Percentiles rank a stretch among this genome's conserved stretches.
Conservation (phyloP, 257 asterid genomes). For the Lantana camara region DNA sequence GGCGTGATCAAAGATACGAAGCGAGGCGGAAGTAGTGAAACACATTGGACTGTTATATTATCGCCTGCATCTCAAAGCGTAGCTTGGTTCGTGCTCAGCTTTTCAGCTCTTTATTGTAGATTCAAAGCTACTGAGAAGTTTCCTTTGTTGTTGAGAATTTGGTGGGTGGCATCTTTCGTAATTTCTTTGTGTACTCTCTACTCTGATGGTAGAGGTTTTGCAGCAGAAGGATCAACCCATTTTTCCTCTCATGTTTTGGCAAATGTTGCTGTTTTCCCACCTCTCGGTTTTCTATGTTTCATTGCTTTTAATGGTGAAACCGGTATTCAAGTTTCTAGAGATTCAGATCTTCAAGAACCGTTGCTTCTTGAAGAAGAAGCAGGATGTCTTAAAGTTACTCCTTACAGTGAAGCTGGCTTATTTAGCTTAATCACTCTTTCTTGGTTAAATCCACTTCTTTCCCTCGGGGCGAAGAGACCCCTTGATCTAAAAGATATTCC, state of each 20-base stretch:
- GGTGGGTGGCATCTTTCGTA: slow-evolving; percentile 80
- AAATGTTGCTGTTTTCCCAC: slow-evolving; percentile 62
- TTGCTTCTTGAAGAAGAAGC: slow-evolving; percentile 76
- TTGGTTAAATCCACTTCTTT: slow-evolving; percentile 94
- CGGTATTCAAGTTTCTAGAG: slow-evolving; percentile 59
- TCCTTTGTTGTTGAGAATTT: slow-evolving; percentile 62
- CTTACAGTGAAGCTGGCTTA: slow-evolving; percentile 84
- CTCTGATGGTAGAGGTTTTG: slow-evolving; percentile 61
- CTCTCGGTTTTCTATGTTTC: slow-evolving; percentile 72
- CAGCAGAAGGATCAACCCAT: slow-evolving; percentile 54
- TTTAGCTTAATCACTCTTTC: slow-evolving; percentile 86
- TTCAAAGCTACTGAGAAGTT: slow-evolving; percentile 53
- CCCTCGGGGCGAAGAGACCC: slow-evolving; percentile 88
- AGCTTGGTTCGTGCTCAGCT: slow-evolving; percentile 80
- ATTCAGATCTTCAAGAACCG: slow-evolving; percentile 65
- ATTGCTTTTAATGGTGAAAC: slow-evolving; percentile 69
- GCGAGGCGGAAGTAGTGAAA: slow-evolving; percentile 26
- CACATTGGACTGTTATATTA: slow-evolving; percentile 53
- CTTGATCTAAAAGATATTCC: slow-evolving; percentile 93
- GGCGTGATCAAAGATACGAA: slow-evolving; percentile 46
- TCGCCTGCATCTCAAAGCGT: slow-evolving; percentile 64
- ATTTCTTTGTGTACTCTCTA: slow-evolving; percentile 58
- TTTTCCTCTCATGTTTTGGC: slow-evolving; percentile 70
- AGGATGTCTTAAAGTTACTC: slow-evolving; percentile 88
- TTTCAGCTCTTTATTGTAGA: slow-evolving; percentile 59